Evolutionary conservation across 306 rosid species (phyloP), one percentile per base, ranked within the genome.

Genomic region (Cucumis melo): DNA sequence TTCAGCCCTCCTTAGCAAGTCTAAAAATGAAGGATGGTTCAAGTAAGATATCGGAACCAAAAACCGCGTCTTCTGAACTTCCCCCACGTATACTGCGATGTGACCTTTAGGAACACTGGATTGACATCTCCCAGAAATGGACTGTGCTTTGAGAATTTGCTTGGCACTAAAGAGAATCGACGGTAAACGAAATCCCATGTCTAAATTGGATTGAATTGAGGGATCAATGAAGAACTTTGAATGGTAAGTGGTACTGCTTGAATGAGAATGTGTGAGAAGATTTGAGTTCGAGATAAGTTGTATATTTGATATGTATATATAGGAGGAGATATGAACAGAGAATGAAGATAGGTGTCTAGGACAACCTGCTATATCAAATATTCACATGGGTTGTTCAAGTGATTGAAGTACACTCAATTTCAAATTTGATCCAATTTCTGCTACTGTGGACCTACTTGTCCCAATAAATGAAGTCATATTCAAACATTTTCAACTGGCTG

Each of bases 71-170:
- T 59, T 85, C 54, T 84, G 77, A 65, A 75, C 67, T 41, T 78
- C 85, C 41, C 91, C 88, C 67, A 88, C 88, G 44, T 86, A 88
- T 0, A 87, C 85, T 0, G 91, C 86, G 55, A 85, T 46, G 54
- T 84, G 64, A 16, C 91, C 91, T 79, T 83, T 85, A 17, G 88
- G 87, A 16, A 88, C 81, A 57, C 82, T 75, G 53, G 62, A 9
- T n/a, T 4, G 21, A n/a, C 32, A 72, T 63, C 56, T 20, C 3
- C 23, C 8, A 53, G 63, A 73, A 32, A 32, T 10, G 3, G 50
- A 50, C 27, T 51, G 77, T 9, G 20, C 34, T 7, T 3, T 21
- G 41, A 58, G 70, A 58, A 75, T 19, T 58, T 41, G 41, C 68
- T 75, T 75, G 78, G 68, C 78, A 58, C 46, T 19, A n/a, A n/a